These are phyloP conservation scores for Backusella luteola DNA, from an alignment of 192 early-diverging fungal species.

Conservation along the genomic window DNA sequence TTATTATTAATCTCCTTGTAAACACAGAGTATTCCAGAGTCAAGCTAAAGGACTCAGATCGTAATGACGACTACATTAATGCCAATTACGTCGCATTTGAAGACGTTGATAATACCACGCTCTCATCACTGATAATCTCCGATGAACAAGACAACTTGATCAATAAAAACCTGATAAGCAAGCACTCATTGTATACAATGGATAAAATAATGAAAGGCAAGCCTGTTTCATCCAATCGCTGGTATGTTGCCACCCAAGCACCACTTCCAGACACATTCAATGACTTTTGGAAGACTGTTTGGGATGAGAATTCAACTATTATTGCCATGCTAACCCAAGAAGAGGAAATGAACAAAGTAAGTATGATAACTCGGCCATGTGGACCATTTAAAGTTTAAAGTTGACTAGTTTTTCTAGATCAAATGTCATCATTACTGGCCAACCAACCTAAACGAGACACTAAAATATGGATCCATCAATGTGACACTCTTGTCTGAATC, in stretches of 20 bases:
- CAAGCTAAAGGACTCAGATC: background rate
- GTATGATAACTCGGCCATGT: background rate
- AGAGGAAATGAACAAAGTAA: background rate
- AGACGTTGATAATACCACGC: slow-evolving; percentile 24
- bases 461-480: slow-evolving; percentile 43
- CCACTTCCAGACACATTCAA: slow-evolving; percentile 70
- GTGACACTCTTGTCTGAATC: slow-evolving; percentile 44
- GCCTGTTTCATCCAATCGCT: background rate
- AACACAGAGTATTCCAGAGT: slow-evolving; percentile 32
- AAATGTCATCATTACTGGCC: slow-evolving; percentile 87
- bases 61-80: slow-evolving; percentile 49
- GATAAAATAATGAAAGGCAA: background rate
- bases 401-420: background rate
- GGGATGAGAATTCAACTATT: slow-evolving; percentile 70
- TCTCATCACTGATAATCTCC: slow-evolving; percentile 21
- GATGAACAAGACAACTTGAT: slow-evolving; percentile 9
- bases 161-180: slow-evolving; percentile 15
- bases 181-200: background rate
- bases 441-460: slow-evolving; percentile 11
- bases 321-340: slow-evolving; percentile 88
- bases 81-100: slow-evolving; percentile 54
- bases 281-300: slow-evolving; percentile 93
- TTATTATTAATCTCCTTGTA: background rate
- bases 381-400: background rate
- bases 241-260: slow-evolving; percentile 88